Evolutionary conservation across 345 rosid species (phyloP), one percentile per base, ranked within the genome.

Genomic region (Gossypium rotundifolium): DNA sequence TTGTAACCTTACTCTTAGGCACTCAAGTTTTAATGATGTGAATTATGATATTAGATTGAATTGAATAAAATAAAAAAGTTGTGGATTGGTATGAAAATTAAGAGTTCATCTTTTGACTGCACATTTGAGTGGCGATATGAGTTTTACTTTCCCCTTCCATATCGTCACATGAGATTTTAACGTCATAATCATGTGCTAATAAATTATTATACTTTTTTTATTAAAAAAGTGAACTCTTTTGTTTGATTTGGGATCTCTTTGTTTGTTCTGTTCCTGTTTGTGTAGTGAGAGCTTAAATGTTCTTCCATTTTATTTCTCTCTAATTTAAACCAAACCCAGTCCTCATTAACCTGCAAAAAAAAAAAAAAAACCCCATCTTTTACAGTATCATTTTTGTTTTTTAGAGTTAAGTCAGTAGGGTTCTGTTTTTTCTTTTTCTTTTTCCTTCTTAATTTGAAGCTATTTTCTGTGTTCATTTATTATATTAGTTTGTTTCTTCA

Each of bases 261-360:
- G 77, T 81, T 80, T 80, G 84, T 83, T 85, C 71, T 59, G 79
- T 83, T 85, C 71, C 61, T 80, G 83, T 75, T 84, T 49, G 18
- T 72, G 73, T 72, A 51, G 73, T 63, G 66, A 74, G 53, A 65
- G 73, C 52, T 78, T 33, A 72, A 75, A 77, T 74, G 78, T 75
- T 75, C 53, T 71, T 29, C 33, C 40, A 2, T n/a, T 54, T 49
- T 33, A 5, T 33, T 57, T 71, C 77, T 40, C 55, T 78, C 22
- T 67, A 70, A 71, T 77, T 25, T 3, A 52, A 74, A 74, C 48
- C 73, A 42, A 29, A 74, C 84, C 75, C 72, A 68, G 25, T 73
- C 71, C 68, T 29, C 73, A 2, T 16, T 17, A 53, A 29, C 62
- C 74, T 45, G 33, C 66, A 46, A 68, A 22, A 45, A 25, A 27